A percentile compares a stretch with the other conserved stretches of the same genome.
These are phyloP conservation scores for Fusarium camptoceras DNA, from an alignment of 2,329 filamentous ascomycete genomes.

Conservation along the genomic window DNA sequence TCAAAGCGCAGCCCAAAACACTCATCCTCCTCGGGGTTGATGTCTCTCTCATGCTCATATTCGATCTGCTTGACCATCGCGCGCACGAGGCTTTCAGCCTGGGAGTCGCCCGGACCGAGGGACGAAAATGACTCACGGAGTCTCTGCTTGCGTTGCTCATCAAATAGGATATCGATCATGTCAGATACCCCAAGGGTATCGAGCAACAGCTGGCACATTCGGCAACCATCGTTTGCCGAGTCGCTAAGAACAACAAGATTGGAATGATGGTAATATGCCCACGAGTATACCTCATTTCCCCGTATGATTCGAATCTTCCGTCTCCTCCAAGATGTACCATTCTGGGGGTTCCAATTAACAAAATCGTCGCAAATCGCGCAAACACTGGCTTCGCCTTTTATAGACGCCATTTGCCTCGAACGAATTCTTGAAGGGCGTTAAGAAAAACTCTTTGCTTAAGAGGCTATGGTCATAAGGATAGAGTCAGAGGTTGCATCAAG, in stretches of 20 bases:
- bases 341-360: neutral
- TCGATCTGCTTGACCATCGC: neutral
- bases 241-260: neutral
- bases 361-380: neutral
- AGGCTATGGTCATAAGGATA: too few relatives aligned
- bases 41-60: neutral
- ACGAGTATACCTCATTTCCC: neutral
- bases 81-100: fast-evolving
- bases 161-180: neutral
- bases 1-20: neutral
- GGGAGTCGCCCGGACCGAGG: neutral
- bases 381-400: neutral
- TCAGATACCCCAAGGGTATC: neutral
- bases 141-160: neutral
- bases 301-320: neutral
- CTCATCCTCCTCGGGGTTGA: neutral
- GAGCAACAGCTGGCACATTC: neutral
- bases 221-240: neutral
- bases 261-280: neutral
- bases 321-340: neutral
- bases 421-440: too few relatives aligned
- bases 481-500: too few relatives aligned
- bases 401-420: neutral
- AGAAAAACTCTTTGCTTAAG: too few relatives aligned
- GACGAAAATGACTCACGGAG: neutral